Evolutionary conservation across 75 land plant genomes (phyloP).

Genomic region (Selaginella tamariscina): DNA sequence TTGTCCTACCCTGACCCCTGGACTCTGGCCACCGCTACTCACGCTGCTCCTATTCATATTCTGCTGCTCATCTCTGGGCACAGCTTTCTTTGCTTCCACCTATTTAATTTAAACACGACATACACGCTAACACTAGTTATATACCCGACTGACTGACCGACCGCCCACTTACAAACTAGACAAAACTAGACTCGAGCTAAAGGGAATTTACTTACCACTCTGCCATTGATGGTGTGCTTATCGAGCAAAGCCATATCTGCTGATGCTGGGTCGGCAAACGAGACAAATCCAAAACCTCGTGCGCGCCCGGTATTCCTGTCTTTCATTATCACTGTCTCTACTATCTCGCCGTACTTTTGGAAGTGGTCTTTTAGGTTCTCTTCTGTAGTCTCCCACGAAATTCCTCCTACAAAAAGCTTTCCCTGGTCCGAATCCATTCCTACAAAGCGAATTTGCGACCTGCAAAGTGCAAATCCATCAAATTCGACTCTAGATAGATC

Average conservation of each 20-base stretch:
- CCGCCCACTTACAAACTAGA: not conserved
- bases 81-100: conserved; percentile 12
- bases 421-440: not conserved
- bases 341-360: not conserved
- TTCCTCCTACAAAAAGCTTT: not conserved
- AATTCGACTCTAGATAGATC: too few species aligned
- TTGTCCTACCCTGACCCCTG: conserved; percentile 11
- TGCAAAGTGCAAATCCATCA: too few species aligned
- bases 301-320: not conserved
- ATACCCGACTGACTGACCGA: not conserved
- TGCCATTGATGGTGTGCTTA: not conserved
- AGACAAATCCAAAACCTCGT: not conserved
- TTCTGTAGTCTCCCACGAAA: not conserved
- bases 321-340: not conserved
- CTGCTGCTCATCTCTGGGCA: conserved; percentile 15
- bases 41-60: conserved; percentile 6
- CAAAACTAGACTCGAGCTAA: not conserved
- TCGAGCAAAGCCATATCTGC: not conserved
- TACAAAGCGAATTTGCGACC: not conserved
- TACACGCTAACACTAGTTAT: not conserved
- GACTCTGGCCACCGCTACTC: not conserved
- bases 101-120: not conserved
- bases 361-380: not conserved
- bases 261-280: not conserved
- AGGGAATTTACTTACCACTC: not conserved